Base-by-base conservation (phyloP, 2,329 filamentous ascomycete genomes). In the Colletotrichum sp. region DNA sequence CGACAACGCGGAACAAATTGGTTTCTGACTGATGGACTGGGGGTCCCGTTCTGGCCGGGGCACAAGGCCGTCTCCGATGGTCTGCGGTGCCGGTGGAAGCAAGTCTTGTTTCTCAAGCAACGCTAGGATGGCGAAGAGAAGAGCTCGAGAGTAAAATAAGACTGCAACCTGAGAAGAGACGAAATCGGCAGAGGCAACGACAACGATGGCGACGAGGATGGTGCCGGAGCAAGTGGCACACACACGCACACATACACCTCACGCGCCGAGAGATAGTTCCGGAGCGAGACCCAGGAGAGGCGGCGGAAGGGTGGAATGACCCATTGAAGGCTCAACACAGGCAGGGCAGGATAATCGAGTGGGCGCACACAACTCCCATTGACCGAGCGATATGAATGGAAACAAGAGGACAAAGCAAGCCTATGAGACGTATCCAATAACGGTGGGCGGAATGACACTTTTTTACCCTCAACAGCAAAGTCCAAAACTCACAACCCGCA, bases 41-140 rank as follows among this genome's bases (percentile, higher is more conserved):
- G 72, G 60, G 55, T 70, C 67, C 71, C 44, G 44, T 49, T 21
- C 44, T 49, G 44, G 44, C 44, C 44, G 44, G 75, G 63, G 57
- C 18, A 12, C 8, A 15, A 44, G 70, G 34, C 75, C 75, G 75
- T 67, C 66, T 71, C 75, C 75, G 72, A 70, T 55, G 71, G 39
- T n/a, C 44, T 10, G n/a, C 44, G 44, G 44, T 49, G 44, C 44
- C 44, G 44, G 44, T 49, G 44, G 10, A 21, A 49, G 44, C 44
- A 49, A 49, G 18, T 49, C 44, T 49, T 36, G 32, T 28, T 26
- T 57, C 59, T 64, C 60, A 63, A 63, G 69, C 34, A 63, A 44
- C 44, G 57, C 52, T 28, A 26, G 52, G 60, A 68, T 49, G n/a
- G 6, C 44, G 44, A 24, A 30, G 24, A 60, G 30, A 49, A 55